Evolutionary conservation across 768 basidiomycete species (phyloP).

Genomic region (Leccinum subtestaceum): DNA sequence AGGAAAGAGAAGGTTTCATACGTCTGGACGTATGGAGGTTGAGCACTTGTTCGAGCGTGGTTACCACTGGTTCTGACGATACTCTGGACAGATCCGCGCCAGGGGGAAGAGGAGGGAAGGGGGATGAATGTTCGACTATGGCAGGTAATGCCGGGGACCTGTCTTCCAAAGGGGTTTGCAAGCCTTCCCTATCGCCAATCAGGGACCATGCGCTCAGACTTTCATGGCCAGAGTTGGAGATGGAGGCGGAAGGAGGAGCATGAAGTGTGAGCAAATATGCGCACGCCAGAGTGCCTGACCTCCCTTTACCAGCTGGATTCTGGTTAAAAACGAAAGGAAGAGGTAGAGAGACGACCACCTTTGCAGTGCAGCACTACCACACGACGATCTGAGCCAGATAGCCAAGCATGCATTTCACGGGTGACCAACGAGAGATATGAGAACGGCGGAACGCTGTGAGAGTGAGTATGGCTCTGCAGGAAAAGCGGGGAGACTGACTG

Average conservation of each 20-base stretch:
- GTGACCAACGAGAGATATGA: slow-evolving; percentile 69
- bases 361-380: slow-evolving; percentile 88
- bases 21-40: slow-evolving; percentile 67
- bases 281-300: slow-evolving; percentile 85
- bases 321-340: slow-evolving; percentile 1
- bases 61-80: slow-evolving; percentile 21
- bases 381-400: slow-evolving; percentile 58
- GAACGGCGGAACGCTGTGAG: slow-evolving; percentile 68
- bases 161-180: slow-evolving; percentile 9
- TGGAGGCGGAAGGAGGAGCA: slow-evolving; percentile 43
- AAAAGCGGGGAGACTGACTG: slow-evolving; percentile 70
- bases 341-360: slow-evolving; percentile 41
- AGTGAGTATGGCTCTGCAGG: not conserved
- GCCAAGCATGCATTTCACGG: slow-evolving; percentile 72
- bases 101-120: not conserved
- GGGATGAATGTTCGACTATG: not conserved
- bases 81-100: slow-evolving; percentile 10
- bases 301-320: slow-evolving; percentile 68
- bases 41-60: slow-evolving; percentile 54
- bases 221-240: slow-evolving; percentile 12
- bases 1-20: slow-evolving; percentile 46
- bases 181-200: slow-evolving; percentile 20
- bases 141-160: not conserved
- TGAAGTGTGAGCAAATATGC: slow-evolving; percentile 68
- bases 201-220: slow-evolving; percentile 19